phyloP scores from a whole-genome alignment of 2,329 filamentous ascomycete genomes.

The Myotisia sp. region DNA sequence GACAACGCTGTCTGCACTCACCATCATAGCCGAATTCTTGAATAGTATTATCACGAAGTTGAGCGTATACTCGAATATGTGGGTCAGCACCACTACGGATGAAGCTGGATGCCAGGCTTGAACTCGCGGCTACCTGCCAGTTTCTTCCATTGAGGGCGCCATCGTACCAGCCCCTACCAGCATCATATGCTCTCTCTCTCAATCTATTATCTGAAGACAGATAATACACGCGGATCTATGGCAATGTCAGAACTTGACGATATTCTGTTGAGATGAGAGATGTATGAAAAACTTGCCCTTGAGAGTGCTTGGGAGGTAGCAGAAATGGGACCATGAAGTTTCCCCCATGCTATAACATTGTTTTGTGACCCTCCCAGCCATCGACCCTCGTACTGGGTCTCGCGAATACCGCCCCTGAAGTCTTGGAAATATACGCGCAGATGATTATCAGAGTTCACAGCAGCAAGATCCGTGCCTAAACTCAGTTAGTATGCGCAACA shows the following conservation, averaged over 20 bases:
- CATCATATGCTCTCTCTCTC: constrained; percentile 1
- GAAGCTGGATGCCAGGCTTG: not conserved
- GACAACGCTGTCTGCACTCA: not conserved
- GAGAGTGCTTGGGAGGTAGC: constrained; percentile 1
- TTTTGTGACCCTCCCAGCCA: constrained; percentile 1
- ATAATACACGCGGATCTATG: constrained; percentile 2
- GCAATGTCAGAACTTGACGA: not conserved
- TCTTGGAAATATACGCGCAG: constrained; percentile 4
- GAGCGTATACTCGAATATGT: constrained; percentile 2
- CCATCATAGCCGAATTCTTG: constrained; percentile 4
- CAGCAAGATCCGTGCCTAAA: not conserved
- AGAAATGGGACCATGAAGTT: not conserved
- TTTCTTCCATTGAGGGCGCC: not conserved
- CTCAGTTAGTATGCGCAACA: constrained; percentile 1
- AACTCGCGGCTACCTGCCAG: constrained; percentile 1
- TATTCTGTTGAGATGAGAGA: not conserved
- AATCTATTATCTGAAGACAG: not conserved
- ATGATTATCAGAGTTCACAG: constrained; percentile 3
- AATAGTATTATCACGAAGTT: not conserved
- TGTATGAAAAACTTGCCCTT: too few relatives aligned
- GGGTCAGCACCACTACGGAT: not conserved
- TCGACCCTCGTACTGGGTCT: constrained; percentile 2
- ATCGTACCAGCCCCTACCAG: not conserved
- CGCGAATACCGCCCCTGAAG: constrained; percentile 1
- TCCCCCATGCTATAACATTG: constrained; percentile 1